Conservation (phyloP, 306 rosid species). For the Trifolium repens region DNA sequence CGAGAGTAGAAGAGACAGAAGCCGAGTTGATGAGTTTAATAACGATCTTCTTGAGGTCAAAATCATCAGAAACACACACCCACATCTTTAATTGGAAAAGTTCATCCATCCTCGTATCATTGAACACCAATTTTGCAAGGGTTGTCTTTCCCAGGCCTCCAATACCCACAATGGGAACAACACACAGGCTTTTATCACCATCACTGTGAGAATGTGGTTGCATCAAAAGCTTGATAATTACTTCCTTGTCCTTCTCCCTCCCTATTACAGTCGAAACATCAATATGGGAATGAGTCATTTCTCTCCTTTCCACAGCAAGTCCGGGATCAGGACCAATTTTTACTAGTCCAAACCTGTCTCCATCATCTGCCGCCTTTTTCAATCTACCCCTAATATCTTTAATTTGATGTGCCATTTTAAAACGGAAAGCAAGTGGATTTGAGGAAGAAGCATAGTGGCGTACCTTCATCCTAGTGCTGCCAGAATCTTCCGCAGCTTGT, state of each 20-base stretch:
- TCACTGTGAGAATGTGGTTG: neutral
- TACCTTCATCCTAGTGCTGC: neutral
- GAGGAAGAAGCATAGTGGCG: neutral
- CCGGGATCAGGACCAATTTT: neutral
- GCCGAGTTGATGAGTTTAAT: neutral
- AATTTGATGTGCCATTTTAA: neutral
- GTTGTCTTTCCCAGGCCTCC: conserved; percentile 13
- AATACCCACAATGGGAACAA: conserved; percentile 14
- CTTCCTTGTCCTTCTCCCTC: neutral
- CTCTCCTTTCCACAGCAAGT: neutral
- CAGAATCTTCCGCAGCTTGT: neutral
- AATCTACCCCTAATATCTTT: neutral
- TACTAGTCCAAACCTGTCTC: neutral
- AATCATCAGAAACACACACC: conserved; percentile 3
- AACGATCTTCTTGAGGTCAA: neutral
- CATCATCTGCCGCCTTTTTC: neutral
- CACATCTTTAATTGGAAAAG: neutral
- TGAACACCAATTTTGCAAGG: conserved; percentile 11
- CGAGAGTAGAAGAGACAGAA: neutral
- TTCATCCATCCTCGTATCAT: neutral
- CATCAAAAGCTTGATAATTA: conserved; percentile 3
- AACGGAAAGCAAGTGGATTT: neutral
- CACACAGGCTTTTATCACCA: neutral
- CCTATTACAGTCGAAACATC: neutral
- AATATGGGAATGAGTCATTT: neutral